Evolutionary conservation across 108 stramenopile genomes (phyloP).

Genomic region (Nannochloropsis oceanica): DNA sequence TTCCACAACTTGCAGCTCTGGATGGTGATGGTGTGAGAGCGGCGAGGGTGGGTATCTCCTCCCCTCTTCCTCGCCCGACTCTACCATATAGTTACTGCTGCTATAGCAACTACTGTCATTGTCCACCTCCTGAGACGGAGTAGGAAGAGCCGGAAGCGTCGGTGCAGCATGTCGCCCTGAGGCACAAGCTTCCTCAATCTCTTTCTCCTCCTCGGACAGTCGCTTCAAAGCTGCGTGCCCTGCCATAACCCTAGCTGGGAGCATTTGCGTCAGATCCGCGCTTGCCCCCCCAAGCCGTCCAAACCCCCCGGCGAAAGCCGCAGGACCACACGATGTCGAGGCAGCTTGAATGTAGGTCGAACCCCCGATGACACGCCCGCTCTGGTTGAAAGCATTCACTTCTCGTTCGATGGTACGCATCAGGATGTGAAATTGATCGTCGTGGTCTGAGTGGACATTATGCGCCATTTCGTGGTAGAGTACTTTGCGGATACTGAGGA

Average conservation of each 20-base stretch:
- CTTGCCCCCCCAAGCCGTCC: conserved; percentile 20
- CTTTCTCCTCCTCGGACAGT: conserved; percentile 15
- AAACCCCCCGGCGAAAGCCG: conserved; percentile 19
- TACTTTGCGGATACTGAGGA: conserved; percentile 40
- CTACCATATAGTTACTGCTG: background rate
- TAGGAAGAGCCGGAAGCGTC: background rate
- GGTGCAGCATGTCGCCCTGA: background rate
- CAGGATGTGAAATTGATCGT: conserved; percentile 47
- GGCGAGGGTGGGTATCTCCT: too few relatives aligned
- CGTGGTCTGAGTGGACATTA: conserved; percentile 51
- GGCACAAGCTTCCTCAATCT: conserved; percentile 17
- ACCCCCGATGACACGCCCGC: background rate
- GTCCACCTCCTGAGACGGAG: background rate
- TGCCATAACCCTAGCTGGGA: background rate
- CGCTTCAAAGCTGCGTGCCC: conserved; percentile 17
- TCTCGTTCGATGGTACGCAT: conserved; percentile 56
- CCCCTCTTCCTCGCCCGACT: background rate
- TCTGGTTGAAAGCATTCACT: conserved; percentile 51
- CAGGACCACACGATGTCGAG: background rate
- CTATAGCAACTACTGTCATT: background rate
- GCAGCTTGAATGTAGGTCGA: background rate
- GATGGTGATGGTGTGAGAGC: background rate
- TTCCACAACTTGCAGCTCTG: background rate
- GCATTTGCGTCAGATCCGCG: conserved; percentile 3
- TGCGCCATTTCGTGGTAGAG: conserved; percentile 62